phyloP scores from a whole-genome alignment of 305 asterid species.

The Petunia hybrid region DNA sequence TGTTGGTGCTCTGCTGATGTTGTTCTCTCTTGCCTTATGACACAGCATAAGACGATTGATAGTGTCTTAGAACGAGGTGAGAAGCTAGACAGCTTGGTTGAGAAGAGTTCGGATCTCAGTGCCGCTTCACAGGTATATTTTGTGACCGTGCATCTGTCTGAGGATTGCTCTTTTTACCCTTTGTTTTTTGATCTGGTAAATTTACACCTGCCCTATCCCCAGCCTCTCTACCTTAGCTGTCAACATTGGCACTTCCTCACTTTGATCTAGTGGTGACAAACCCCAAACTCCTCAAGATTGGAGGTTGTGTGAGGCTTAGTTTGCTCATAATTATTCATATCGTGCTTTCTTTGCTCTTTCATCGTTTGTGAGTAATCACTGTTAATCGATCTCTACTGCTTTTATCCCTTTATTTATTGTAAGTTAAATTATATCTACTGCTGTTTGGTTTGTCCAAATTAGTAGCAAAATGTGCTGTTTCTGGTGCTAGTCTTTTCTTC shows the following conservation, averaged over 20 bases:
- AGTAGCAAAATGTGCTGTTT: neutral
- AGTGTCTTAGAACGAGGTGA: slow-evolving; percentile 92
- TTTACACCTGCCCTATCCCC: neutral
- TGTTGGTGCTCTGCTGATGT: slow-evolving; percentile 14
- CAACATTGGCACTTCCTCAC: neutral
- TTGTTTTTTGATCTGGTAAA: neutral
- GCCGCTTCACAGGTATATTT: slow-evolving; percentile 89
- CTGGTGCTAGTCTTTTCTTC: neutral
- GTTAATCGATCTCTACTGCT: neutral
- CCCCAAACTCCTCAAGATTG: neutral
- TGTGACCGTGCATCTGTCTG: neutral
- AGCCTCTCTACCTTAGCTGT: neutral
- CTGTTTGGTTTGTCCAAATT: neutral
- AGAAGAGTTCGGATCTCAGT: slow-evolving; percentile 97
- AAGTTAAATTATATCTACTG: neutral
- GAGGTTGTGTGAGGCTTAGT: neutral
- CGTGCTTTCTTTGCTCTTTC: neutral
- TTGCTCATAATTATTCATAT: neutral
- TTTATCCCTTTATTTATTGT: neutral
- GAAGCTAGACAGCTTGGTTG: slow-evolving; percentile 94
- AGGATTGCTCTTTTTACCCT: neutral
- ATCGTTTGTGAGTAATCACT: neutral
- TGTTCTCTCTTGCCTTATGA: slow-evolving; percentile 33
- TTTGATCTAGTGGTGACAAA: neutral
- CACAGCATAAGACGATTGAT: slow-evolving; percentile 97